phyloP scores from a whole-genome alignment of 1,139 yeast species.

The Groenewaldozyma auringiensis region DNA sequence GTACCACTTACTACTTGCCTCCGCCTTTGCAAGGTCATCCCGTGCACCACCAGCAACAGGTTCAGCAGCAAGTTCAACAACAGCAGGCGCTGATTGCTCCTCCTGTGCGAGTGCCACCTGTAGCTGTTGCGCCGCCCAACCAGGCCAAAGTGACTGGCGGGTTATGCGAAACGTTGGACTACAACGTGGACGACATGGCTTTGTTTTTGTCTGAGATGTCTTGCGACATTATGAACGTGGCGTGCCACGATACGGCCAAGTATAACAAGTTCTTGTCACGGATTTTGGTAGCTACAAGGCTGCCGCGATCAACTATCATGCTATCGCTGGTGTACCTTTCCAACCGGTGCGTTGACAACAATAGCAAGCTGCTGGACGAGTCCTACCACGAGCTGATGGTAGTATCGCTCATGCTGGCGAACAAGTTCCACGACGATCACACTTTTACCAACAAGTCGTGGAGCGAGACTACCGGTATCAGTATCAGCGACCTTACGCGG shows the following conservation, averaged over 20 bases:
- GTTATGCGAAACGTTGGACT: conserved; percentile 68
- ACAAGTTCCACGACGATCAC: conserved; percentile 93
- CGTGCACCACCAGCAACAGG: conserved; percentile 8
- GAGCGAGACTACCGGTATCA: conserved; percentile 88
- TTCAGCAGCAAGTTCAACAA: conserved; percentile 3
- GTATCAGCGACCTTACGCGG: conserved; percentile 49
- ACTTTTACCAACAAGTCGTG: conserved; percentile 93
- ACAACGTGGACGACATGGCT: conserved; percentile 69
- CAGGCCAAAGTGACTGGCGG: conserved; percentile 48
- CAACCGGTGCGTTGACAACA: conserved; percentile 35
- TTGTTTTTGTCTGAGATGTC: conserved; percentile 64
- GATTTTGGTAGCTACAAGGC: conserved; percentile 80
- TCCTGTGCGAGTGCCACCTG: conserved; percentile 6
- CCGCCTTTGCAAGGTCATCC: conserved; percentile 10
- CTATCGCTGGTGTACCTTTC: conserved; percentile 70
- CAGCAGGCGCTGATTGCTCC: conserved; percentile 8
- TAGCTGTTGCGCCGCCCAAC: conserved; percentile 9
- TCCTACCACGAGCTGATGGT: conserved; percentile 55
- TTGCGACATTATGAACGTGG: conserved; percentile 44
- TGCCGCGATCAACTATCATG: conserved; percentile 74
- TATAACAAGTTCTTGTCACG: conserved; percentile 56
- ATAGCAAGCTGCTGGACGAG: conserved; percentile 23
- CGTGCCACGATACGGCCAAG: conserved; percentile 18
- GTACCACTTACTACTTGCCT: conserved; percentile 10
- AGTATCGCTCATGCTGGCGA: conserved; percentile 71